Percentiles rank a stretch among this genome's conserved stretches.
Conservation (phyloP, 2,329 filamentous ascomycete species). For the Claviceps sp. region DNA sequence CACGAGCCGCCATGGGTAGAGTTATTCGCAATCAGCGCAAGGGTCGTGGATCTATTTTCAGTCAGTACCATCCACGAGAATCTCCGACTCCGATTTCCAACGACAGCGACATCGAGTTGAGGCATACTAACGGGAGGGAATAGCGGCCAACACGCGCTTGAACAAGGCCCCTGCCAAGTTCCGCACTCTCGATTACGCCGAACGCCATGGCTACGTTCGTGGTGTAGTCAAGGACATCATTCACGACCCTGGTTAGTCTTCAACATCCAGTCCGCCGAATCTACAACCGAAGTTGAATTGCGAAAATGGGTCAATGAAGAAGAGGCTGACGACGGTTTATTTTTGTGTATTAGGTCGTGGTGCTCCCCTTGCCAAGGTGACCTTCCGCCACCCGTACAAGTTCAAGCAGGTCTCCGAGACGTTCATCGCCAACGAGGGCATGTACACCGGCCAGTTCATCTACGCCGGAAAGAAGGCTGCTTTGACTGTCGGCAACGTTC, state of each 20-base stretch:
- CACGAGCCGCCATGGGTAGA: constrained; percentile 37
- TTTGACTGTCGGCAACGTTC: constrained; percentile 93
- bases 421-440: constrained; percentile 99
- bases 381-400: constrained; percentile 95
- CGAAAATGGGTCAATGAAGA: neutral
- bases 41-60: constrained; percentile 46
- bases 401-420: constrained; percentile 98
- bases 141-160: constrained; percentile 73
- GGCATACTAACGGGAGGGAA: constrained; percentile 18
- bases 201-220: constrained; percentile 94
- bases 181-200: constrained; percentile 89
- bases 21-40: constrained; percentile 55
- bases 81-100: constrained; percentile 11
- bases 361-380: constrained; percentile 91
- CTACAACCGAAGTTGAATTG: neutral
- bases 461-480: constrained; percentile 98
- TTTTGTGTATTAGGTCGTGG: constrained; percentile 47
- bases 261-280: neutral
- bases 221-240: constrained; percentile 98
- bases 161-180: constrained; percentile 82
- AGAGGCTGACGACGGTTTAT: constrained; percentile 14
- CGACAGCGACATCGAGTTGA: constrained; percentile 8
- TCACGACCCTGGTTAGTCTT: constrained; percentile 70
- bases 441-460: constrained; percentile 99
- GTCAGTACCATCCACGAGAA: constrained; percentile 23